These are phyloP conservation scores for Mucor irregularis DNA, from an alignment of 371 early-diverging fungal species.

Conservation along the genomic window DNA sequence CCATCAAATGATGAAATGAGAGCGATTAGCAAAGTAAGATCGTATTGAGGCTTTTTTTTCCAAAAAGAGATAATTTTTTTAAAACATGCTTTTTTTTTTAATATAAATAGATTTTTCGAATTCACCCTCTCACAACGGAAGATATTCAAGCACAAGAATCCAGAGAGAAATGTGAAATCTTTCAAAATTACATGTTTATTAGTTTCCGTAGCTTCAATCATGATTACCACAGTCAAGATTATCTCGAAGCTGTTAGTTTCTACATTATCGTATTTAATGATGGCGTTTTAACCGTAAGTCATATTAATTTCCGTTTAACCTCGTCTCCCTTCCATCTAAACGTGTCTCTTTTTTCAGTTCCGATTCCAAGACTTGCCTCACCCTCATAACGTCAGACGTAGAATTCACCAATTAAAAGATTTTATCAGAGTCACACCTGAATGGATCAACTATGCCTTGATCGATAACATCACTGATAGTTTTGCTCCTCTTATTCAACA, in stretches of 20 bases:
- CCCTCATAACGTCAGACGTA: constrained; percentile 61
- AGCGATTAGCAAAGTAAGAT: constrained; percentile 59
- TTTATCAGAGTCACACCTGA: constrained; percentile 69
- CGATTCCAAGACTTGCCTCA: constrained; percentile 64
- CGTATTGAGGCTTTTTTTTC: not conserved
- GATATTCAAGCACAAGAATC: constrained; percentile 91
- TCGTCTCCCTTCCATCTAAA: not conserved
- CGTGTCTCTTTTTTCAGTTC: constrained; percentile 37
- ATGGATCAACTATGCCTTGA: constrained; percentile 90
- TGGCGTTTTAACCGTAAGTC: constrained; percentile 62
- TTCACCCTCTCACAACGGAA: constrained; percentile 90
- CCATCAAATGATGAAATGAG: constrained; percentile 84
- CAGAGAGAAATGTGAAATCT: constrained; percentile 93
- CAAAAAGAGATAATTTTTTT: not conserved
- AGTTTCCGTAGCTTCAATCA: constrained; percentile 80
- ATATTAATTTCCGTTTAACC: not conserved
- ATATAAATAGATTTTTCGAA: constrained; percentile 53
- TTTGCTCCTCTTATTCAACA: constrained; percentile 80
- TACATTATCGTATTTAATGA: constrained; percentile 80
- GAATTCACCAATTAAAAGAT: constrained; percentile 65
- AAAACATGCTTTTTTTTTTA: too few species aligned
- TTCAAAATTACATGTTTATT: constrained; percentile 90
- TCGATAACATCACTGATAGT: constrained; percentile 85
- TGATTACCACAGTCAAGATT: constrained; percentile 67
- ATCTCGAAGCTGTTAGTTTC: constrained; percentile 79